Evolutionary conservation across 495 filamentous ascomycete species (phyloP).

Genomic region (Hyaloscypha bicolor): DNA sequence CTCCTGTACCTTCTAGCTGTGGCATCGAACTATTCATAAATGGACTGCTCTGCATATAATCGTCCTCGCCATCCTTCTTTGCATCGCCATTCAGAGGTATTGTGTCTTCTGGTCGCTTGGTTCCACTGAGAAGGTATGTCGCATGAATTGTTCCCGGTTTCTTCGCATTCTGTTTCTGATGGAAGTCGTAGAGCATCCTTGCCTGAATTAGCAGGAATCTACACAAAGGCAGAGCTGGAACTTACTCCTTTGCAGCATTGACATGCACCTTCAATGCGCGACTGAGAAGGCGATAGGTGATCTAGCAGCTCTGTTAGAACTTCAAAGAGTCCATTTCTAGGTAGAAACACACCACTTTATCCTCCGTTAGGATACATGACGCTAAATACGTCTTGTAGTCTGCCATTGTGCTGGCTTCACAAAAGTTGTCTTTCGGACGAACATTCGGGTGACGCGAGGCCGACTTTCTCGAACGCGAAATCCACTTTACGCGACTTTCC

Average conservation of each 20-base stretch:
- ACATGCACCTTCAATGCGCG: slow-evolving; percentile 78
- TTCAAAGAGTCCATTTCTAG: neutral
- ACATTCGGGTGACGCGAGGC: neutral
- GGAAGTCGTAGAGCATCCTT: slow-evolving; percentile 92
- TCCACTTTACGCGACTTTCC: slow-evolving; percentile 2
- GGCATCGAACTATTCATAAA: slow-evolving; percentile 53
- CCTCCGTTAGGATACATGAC: slow-evolving; percentile 74
- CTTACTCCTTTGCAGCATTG: slow-evolving; percentile 80
- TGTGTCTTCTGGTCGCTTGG: slow-evolving; percentile 35
- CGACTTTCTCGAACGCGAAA: slow-evolving; percentile 13
- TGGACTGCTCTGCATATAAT: slow-evolving; percentile 72
- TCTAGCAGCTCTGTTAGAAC: slow-evolving; percentile 46
- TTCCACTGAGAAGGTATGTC: slow-evolving; percentile 82
- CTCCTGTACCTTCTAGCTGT: slow-evolving; percentile 33
- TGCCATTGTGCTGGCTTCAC: slow-evolving; percentile 23
- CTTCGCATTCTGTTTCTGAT: slow-evolving; percentile 75
- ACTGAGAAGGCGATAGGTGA: slow-evolving; percentile 83
- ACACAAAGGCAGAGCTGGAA: slow-evolving; percentile 17
- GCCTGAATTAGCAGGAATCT: slow-evolving; percentile 10
- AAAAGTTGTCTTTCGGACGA: neutral
- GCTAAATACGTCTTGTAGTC: slow-evolving; percentile 74
- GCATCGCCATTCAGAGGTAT: slow-evolving; percentile 31
- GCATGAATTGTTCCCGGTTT: slow-evolving; percentile 76
- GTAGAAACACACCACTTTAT: slow-evolving; percentile 61
- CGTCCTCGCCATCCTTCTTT: slow-evolving; percentile 62